Base-by-base conservation (phyloP, 805 yeast genomes). In the Diddensiella transvaalensis region DNA sequence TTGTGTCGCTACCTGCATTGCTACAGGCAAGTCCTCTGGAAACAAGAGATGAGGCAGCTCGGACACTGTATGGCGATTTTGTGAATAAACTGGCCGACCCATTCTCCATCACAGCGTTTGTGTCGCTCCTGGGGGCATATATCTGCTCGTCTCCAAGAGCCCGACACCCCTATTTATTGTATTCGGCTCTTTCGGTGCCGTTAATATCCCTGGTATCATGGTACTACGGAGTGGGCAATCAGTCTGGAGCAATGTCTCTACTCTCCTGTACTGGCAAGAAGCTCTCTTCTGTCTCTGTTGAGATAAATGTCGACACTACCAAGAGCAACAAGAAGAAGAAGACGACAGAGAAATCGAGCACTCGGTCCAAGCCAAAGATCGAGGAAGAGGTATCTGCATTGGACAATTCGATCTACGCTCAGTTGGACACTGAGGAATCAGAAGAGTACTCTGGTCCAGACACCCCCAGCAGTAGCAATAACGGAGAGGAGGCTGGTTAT, bases 131-230 rank as follows among this genome's bases (percentile, higher is more conserved):
- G 4, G 46, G 52, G 11, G 60, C 67, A 15, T 66, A 52, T 47
- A 26, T 56, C 30, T 47, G 53, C 22, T 54, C 68, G 40, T 48
- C 57, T 5, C 54, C 59, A 26, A 40, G 51, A 17, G 63, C 59
- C 40, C 53, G 60, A 43, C 70, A 66, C 54, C 70, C 70, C 10
- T 66, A 66, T 47, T 57, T 66, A 50, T 49, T 66, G 22, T 65
- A 66, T 52, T 54, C 61, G 17, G 68, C 65, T 5, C 48, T 63
- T 15, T 60, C 67, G 8, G 58, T 63, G 22, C 67, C 67, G 3
- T 22, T 54, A 2, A 26, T 54, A 19, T 38, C 26, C 3, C 48
- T 30, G 2, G 38, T 53, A 19, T 18, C 24, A 17, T 41, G 22
- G 18, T 17, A 42, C n/a, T 47, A 42, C 19, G 53, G 46, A 17